Evolutionary conservation across 2,329 filamentous ascomycete genomes (phyloP), one percentile per base, ranked within the genome.

Genomic region (Epichloe bromicola): DNA sequence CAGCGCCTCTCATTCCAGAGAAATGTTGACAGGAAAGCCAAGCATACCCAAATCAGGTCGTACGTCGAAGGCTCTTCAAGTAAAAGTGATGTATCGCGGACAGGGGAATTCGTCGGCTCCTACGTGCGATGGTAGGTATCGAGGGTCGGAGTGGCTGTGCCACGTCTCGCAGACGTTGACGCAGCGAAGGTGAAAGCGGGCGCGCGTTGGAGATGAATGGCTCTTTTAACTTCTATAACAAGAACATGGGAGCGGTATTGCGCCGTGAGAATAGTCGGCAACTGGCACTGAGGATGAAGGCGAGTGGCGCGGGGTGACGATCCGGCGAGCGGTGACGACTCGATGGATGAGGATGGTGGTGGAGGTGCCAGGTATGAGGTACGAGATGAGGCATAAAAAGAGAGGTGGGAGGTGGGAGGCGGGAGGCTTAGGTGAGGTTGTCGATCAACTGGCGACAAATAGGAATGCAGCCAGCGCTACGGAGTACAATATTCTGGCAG

Each of bases 151-250:
- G 30, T 26, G 50, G 34, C 50, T 30, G 26, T 48, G 37, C 44
- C 30, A 39, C 43, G 37, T 46, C 41, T 46, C 39, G 45, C 44
- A 34, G 38, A 41, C 46, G 46, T 36, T 17, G 43, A 41, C 46
- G 42, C 30, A 17, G 17, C 49, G 33, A 56, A 48, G 57, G 54
- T 53, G 50, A 49, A 49, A 53, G 54, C 54, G n/a, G 20, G 43
- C 43, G 26, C 43, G 37, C 52, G 44, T 26, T 19, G 41, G 14
- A 54, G 54, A 55, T 47, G 11, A 30, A 34, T n/a, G 37, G 56
- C 56, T 64, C 60, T 63, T 61, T 64, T 67, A 67, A 63, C 60
- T 63, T 61, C 65, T 68, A 68, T 66, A 65, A 67, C 59, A 55
- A 58, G 57, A 48, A 60, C 65, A 68, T 66, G 59, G 56, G 61